Evolutionary conservation across 2,329 filamentous ascomycete genomes (phyloP).

Genomic region (Colletotrichum eremochloae): DNA sequence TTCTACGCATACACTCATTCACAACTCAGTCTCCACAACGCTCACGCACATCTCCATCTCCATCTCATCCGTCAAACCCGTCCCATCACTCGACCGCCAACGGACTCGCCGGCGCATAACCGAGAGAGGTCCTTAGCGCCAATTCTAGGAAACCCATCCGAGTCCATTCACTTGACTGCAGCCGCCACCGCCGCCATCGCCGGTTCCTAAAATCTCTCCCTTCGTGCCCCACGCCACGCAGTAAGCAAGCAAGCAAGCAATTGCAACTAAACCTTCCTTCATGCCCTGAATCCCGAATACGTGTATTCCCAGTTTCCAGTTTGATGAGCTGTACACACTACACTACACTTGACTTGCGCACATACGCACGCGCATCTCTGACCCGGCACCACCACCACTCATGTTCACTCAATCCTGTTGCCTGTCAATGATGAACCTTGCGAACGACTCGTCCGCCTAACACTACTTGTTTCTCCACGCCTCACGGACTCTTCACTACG

Average conservation of each 20-base stretch:
- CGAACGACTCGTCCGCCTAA: slow-evolving; percentile 14
- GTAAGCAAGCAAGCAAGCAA: neutral
- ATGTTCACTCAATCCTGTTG: slow-evolving; percentile 4
- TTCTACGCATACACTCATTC: neutral
- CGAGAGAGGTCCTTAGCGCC: slow-evolving; percentile 34
- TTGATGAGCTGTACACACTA: slow-evolving; percentile 28
- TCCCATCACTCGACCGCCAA: slow-evolving; percentile 25
- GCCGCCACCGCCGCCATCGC: slow-evolving; percentile 4
- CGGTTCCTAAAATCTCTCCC: slow-evolving; percentile 14
- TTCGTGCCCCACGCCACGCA: slow-evolving; percentile 33
- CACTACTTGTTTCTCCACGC: slow-evolving; percentile 10
- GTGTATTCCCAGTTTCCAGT: slow-evolving; percentile 25
- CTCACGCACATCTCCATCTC: neutral
- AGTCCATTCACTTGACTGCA: slow-evolving; percentile 20
- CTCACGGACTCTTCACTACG: slow-evolving; percentile 18
- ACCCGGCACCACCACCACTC: neutral
- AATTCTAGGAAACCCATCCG: slow-evolving; percentile 30
- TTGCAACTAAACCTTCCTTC: slow-evolving; percentile 10
- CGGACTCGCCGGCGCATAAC: slow-evolving; percentile 34
- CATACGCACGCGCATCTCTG: slow-evolving; percentile 4
- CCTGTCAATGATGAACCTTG: slow-evolving; percentile 28
- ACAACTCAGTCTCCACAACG: neutral
- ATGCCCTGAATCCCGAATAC: slow-evolving; percentile 33
- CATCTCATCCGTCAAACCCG: slow-evolving; percentile 13
- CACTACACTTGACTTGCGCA: neutral